Evolutionary conservation across 139 green algal genomes (phyloP), one percentile per base, ranked within the genome.

Genomic region (Chlamydomonas sp.): DNA sequence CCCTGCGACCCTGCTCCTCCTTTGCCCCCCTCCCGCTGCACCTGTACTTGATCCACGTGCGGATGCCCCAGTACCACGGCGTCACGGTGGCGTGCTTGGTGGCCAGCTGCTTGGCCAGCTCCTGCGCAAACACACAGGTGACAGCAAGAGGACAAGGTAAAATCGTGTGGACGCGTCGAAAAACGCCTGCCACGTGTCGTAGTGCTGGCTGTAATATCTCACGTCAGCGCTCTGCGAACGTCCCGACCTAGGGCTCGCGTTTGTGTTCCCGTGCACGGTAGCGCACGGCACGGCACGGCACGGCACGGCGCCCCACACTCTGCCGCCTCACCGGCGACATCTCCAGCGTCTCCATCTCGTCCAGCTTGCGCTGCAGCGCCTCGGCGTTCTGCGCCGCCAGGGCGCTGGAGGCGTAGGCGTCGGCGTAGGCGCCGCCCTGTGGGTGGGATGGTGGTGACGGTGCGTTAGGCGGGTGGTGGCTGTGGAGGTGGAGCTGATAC

Each of bases 51-150:
- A 5, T 20, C 61, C 77, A 88, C 4, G 76, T 93, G 62, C 60
- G 85, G 60, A 97, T 86, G 64, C 80, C 95, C 92, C 91, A 96
- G 94, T 93, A 98, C 80, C 91, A 93, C 8, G 96, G 95, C 16
- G 96, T 98, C 8, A 93, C 90, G 4, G 96, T 98, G 59, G 90
- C 92, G 5, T 69, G 73, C 83, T 74, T 91, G 5, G 92, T 90
- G 20, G 88, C 75, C 67, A 98, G 93, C 80, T 95, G 88, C 75
- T 88, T 80, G 63, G 85, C 80, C 31, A 89, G 85, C 57, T 85
- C 75, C 66, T 88, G n/a, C 7, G 86, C 72, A 14, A 91, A 64
- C 18, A 79, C 64, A 57, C 49, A 3, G 10, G 72, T 10, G 15
- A 14, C 72, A 58, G 72, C 72, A 49, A 10, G 10, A 14, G n/a